These are phyloP conservation scores for Morella rubra DNA, from an alignment of 306 rosid genomes.

Conservation along the genomic window DNA sequence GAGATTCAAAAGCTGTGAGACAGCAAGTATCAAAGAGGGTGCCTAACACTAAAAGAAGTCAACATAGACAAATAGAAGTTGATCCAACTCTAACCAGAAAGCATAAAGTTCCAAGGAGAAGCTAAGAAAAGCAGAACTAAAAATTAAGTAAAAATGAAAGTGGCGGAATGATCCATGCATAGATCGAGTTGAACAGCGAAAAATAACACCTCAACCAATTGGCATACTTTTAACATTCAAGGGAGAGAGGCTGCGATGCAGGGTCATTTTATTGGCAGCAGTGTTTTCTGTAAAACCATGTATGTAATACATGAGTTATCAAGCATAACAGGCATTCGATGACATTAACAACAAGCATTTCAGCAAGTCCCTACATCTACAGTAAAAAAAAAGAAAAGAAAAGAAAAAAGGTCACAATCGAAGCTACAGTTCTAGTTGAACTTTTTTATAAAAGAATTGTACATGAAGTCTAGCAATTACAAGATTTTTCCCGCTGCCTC, in stretches of 20 bases:
- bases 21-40: not conserved
- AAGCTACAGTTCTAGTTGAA: constrained; percentile 42
- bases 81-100: not conserved
- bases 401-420: constrained; percentile 4
- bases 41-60: not conserved
- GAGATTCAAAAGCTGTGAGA: not conserved
- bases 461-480: constrained; percentile 46
- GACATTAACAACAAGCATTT: constrained; percentile 26
- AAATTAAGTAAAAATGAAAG: not conserved
- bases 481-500: constrained; percentile 39
- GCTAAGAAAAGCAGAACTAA: not conserved
- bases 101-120: not conserved
- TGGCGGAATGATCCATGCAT: not conserved
- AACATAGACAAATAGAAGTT: not conserved
- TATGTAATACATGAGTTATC: constrained; percentile 19
- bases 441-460: constrained; percentile 52
- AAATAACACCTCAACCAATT: not conserved
- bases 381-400: constrained; percentile 31
- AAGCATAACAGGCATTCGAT: constrained; percentile 15
- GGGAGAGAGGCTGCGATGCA: not conserved
- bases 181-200: not conserved
- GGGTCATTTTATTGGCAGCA: constrained; percentile 23
- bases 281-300: constrained; percentile 19
- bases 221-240: not conserved
- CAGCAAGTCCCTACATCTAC: constrained; percentile 37